Conservation (phyloP, 805 yeast species). For the Candida palmyrensis region DNA sequence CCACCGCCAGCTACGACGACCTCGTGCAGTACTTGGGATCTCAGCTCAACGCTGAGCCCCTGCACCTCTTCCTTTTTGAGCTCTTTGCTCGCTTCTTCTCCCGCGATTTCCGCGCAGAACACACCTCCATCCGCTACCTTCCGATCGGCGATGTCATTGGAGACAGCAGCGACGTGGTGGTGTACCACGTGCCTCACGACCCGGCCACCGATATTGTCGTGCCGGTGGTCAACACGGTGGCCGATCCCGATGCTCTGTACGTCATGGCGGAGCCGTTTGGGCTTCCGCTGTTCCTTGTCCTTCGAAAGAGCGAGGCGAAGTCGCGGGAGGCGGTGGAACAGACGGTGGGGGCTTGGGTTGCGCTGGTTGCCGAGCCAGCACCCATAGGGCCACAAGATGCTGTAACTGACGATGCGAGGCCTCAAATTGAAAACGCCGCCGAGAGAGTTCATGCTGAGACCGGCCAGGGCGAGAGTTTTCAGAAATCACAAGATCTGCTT, state of each 20-base stretch:
- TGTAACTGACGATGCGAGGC: too few relatives aligned
- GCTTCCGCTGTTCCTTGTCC: constrained; percentile 66
- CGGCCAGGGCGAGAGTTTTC: too few relatives aligned
- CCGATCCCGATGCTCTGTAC: constrained; percentile 31
- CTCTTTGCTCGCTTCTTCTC: constrained; percentile 66
- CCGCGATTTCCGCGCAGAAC: constrained; percentile 60
- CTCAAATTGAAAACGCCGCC: too few relatives aligned
- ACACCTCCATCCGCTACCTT: constrained; percentile 46
- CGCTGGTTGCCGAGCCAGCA: too few relatives aligned
- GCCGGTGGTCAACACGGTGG: constrained; percentile 51
- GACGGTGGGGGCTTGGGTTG: too few relatives aligned
- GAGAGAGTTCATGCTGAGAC: too few relatives aligned
- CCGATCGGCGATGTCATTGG: constrained; percentile 67
- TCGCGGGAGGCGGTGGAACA: constrained; percentile 55
- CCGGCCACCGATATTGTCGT: constrained; percentile 37
- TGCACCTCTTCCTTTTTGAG: constrained; percentile 26
- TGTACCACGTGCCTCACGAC: constrained; percentile 53
- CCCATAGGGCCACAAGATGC: too few relatives aligned
- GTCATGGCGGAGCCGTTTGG: constrained; percentile 54
- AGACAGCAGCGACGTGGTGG: constrained; percentile 56
- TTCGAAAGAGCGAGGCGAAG: constrained; percentile 44
- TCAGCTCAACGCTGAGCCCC: constrained; percentile 29
- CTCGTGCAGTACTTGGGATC: constrained; percentile 57
- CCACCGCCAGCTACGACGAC: constrained; percentile 58
- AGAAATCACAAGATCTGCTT: too few relatives aligned